Conservation (phyloP, 768 basidiomycete species). For the Pisolithus microcarpus region DNA sequence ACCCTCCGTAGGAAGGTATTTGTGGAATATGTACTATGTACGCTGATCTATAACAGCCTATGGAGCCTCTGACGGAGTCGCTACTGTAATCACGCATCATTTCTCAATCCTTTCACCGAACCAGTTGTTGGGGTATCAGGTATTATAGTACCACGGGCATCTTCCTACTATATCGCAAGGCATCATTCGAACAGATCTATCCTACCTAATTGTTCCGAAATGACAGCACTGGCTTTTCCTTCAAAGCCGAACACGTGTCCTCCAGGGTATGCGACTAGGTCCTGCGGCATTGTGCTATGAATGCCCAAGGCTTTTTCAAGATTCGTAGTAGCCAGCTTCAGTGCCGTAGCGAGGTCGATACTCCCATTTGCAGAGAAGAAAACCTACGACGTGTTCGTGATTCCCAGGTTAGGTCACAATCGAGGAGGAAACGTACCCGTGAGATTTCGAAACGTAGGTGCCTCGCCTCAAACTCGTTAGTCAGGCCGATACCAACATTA, state of each 20-base stretch:
- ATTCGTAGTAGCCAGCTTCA: slow-evolving; percentile 35
- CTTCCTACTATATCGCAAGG: neutral
- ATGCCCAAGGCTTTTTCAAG: slow-evolving; percentile 39
- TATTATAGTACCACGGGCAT: too few species aligned
- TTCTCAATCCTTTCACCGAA: too few species aligned
- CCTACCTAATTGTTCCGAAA: slow-evolving; percentile 22
- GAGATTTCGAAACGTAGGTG: slow-evolving; percentile 33
- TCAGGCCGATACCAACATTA: slow-evolving; percentile 50
- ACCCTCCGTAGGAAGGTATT: too few species aligned
- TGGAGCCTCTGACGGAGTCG: too few species aligned
- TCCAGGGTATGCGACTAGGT: slow-evolving; percentile 33
- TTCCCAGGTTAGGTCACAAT: neutral
- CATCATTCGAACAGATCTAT: slow-evolving; percentile 15
- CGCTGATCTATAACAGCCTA: too few species aligned
- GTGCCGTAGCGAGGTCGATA: slow-evolving; percentile 28
- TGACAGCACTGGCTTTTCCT: slow-evolving; percentile 34
- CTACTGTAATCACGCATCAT: too few species aligned
- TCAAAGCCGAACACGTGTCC: slow-evolving; percentile 31
- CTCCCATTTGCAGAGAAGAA: slow-evolving; percentile 33
- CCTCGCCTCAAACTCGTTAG: slow-evolving; percentile 25
- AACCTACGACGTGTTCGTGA: slow-evolving; percentile 22
- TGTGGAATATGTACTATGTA: too few species aligned
- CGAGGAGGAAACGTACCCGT: neutral
- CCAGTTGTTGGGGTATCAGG: too few species aligned
- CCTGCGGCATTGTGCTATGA: slow-evolving; percentile 19